Evolutionary conservation across 2,329 filamentous ascomycete genomes (phyloP), one percentile per base, ranked within the genome.

Genomic region (Chaetomiaceae sp.): DNA sequence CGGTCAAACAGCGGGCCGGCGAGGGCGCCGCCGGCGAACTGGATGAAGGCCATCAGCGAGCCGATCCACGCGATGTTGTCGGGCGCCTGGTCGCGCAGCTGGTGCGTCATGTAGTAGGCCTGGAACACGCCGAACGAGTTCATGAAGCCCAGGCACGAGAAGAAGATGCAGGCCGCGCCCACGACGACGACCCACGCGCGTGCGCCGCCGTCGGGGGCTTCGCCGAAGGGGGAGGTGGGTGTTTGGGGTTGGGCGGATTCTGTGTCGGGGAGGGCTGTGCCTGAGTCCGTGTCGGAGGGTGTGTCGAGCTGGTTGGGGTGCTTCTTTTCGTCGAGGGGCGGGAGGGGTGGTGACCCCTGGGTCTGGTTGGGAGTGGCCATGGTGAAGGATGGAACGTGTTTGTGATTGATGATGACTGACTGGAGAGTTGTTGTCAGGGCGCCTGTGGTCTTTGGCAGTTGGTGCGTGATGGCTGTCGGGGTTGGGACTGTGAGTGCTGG

Each of bases 111-210:
- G 60, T 74, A 75, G 58, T 72, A 75, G 1, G 70, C 66, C 48
- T 71, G 67, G 45, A 76, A 73, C 4, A 70, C 53, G 14, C 74
- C 73, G 38, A 73, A 74, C 0, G 69, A 70, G 58, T 75, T 75
- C 44, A 65, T 54, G 51, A 70, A 71, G 13, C 72, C 73, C 0
- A 75, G 58, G 12, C 59, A 63, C 3, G 62, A 67, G 58, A 74
- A 73, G 49, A 72, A 66, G 20, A 67, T 60, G 17, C 54, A 63
- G 0, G 58, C 65, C 2, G 62, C 63, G 4, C 69, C 71, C 6
- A 61, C 52, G 0, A 69, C 71, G 3, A 69, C 70, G 0, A 73
- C 61, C 72, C 72, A 74, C 4, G 60, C 58, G 34, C 48, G 52
- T 30, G 45, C 13, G 6, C 60, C 58, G 50, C 58, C 58, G 30